These are phyloP conservation scores for Protomyces inouyei DNA, from an alignment of 1,139 yeast species.

Conservation along the genomic window DNA sequence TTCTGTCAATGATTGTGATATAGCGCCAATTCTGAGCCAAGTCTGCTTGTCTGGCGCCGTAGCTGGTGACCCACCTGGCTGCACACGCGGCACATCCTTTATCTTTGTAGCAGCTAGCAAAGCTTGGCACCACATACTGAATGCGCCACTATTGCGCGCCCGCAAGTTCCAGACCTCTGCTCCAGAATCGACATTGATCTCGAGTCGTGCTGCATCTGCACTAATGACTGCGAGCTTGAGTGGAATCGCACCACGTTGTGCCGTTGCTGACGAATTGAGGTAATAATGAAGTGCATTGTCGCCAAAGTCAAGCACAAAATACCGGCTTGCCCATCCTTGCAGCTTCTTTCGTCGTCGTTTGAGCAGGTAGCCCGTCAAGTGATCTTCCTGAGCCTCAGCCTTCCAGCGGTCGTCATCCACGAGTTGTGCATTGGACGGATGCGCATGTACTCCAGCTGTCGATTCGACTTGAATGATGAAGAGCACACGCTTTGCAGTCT, in stretches of 20 bases:
- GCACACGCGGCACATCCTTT: not conserved
- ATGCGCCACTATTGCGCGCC: conserved; percentile 60
- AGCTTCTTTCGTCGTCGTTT: conserved; percentile 75
- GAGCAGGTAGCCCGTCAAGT: conserved; percentile 55
- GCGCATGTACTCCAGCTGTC: conserved; percentile 1
- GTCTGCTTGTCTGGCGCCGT: not conserved
- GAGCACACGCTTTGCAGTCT: conserved; percentile 71
- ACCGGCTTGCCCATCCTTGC: conserved; percentile 83
- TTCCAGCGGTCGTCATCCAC: conserved; percentile 13
- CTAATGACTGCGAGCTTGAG: conserved; percentile 72
- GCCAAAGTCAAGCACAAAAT: conserved; percentile 73
- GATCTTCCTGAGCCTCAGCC: conserved; percentile 12
- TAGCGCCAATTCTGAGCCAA: not conserved
- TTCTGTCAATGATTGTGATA: not conserved
- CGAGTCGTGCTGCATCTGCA: conserved; percentile 63
- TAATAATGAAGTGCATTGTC: conserved; percentile 82
- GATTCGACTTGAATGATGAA: conserved; percentile 50
- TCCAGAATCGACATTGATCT: conserved; percentile 85
- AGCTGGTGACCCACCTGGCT: not conserved
- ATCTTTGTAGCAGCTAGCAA: conserved; percentile 43
- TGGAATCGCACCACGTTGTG: conserved; percentile 89
- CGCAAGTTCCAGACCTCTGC: conserved; percentile 91
- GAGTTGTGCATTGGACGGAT: conserved; percentile 4
- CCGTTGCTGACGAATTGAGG: conserved; percentile 60
- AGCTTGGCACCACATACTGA: conserved; percentile 78